Evolutionary conservation across 2,329 filamentous ascomycete species (phyloP).

Genomic region (Cladosporium sp.): DNA sequence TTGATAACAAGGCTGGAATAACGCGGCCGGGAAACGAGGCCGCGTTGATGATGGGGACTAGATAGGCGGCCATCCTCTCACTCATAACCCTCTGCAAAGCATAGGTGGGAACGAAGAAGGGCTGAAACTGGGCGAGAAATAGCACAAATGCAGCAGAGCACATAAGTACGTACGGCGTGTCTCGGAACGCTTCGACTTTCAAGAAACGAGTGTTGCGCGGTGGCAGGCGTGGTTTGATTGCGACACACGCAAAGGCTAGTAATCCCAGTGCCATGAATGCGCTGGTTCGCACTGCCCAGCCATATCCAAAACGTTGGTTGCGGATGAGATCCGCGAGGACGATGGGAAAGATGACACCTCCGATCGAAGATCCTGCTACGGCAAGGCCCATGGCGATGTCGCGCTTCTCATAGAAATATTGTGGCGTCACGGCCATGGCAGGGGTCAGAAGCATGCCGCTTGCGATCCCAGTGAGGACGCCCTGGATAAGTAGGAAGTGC

Average conservation of each 20-base stretch:
- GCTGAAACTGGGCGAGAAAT: too few relatives aligned
- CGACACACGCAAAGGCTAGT: constrained; percentile 13
- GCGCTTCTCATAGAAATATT: constrained; percentile 55
- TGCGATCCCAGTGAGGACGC: constrained; percentile 46
- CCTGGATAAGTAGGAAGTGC: constrained; percentile 49
- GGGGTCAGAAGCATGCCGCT: constrained; percentile 60
- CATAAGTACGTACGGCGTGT: too few relatives aligned
- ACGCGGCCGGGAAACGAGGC: too few relatives aligned
- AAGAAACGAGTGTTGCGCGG: too few relatives aligned
- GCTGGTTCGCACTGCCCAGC: constrained; percentile 47
- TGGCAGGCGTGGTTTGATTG: constrained; percentile 1
- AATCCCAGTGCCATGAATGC: constrained; percentile 36
- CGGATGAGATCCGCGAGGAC: constrained; percentile 32
- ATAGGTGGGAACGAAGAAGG: too few relatives aligned
- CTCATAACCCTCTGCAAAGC: too few relatives aligned
- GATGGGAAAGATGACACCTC: constrained; percentile 50
- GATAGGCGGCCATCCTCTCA: too few relatives aligned
- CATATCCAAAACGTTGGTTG: constrained; percentile 42
- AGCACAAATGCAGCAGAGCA: too few relatives aligned
- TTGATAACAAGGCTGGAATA: too few relatives aligned
- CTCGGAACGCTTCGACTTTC: too few relatives aligned
- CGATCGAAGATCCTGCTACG: constrained; percentile 49
- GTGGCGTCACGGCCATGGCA: constrained; percentile 56
- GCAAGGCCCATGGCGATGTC: constrained; percentile 54
- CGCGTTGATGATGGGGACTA: too few relatives aligned